Percentiles rank a stretch among this genome's conserved stretches.
Conservation (phyloP, 768 basidiomycete species). For the Amanita rimosa region DNA sequence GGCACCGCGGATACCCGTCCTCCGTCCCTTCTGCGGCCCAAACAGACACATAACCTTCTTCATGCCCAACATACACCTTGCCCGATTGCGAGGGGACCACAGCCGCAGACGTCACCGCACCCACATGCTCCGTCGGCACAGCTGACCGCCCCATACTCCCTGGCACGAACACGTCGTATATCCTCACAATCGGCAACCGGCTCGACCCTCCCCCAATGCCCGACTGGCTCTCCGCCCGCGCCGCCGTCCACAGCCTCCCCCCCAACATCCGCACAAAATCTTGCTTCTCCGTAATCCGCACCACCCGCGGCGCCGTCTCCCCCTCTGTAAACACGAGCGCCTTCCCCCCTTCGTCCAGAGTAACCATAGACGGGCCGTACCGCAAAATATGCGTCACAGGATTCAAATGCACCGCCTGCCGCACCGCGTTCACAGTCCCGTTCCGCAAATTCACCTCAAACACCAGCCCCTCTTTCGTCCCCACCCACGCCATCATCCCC, state of each 20-base stretch:
- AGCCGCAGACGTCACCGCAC: slow-evolving; percentile 75
- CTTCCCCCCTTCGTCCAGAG: slow-evolving; percentile 82
- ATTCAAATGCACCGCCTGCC: slow-evolving; percentile 51
- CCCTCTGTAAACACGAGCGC: slow-evolving; percentile 58
- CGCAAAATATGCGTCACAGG: slow-evolving; percentile 67
- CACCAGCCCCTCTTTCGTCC: slow-evolving; percentile 84
- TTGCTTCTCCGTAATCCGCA: slow-evolving; percentile 70
- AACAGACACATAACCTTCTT: slow-evolving; percentile 81
- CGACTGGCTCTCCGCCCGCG: slow-evolving; percentile 34
- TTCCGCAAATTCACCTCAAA: slow-evolving; percentile 70
- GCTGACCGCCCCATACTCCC: slow-evolving; percentile 43
- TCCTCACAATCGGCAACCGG: slow-evolving; percentile 61
- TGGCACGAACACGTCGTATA: slow-evolving; percentile 66
- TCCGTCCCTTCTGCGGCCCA: slow-evolving; percentile 47
- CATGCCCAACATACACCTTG: slow-evolving; percentile 78
- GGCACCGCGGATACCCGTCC: slow-evolving; percentile 51
- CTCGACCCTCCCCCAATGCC: slow-evolving; percentile 16
- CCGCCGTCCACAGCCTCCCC: slow-evolving; percentile 78
- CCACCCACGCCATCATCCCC: slow-evolving; percentile 56
- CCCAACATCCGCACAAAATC: slow-evolving; percentile 68
- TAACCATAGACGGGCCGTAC: slow-evolving; percentile 59
- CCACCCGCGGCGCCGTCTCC: slow-evolving; percentile 39
- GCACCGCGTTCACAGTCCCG: slow-evolving; percentile 44
- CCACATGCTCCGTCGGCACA: slow-evolving; percentile 59
- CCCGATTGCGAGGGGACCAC: slow-evolving; percentile 58